Base-by-base conservation (phyloP, 371 early-diverging fungal genomes). In the Mucor indicus region DNA sequence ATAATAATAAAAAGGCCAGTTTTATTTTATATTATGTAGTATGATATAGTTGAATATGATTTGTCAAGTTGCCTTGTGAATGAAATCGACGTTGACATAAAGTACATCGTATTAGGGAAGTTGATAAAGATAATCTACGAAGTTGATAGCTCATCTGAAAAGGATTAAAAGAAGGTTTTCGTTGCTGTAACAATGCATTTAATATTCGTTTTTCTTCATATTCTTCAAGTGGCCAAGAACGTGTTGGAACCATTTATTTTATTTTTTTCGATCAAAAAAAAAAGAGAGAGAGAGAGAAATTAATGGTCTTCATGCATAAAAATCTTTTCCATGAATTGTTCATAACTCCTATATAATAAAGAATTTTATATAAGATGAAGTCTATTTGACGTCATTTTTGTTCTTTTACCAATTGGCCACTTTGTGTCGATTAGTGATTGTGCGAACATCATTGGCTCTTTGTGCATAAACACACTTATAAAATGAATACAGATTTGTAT, bases 361-460 rank as follows among this genome's bases (percentile, higher is more conserved):
- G 25, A 29, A 27, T 27, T 27, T 27, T 27, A 7, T 27, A 7
- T 27, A 27, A 33, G 20, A 7, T 21, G 23, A 22, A 30, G 31
- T 12, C 10, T 6, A 11, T 42, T 42, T 50, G 13, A 35, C 44
- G 22, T 35, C 39, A 35, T 17, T 19, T 30, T 19, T 22, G 13
- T 21, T 3, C 12, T 17, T 58, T 59, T 51, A 76, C 77, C 80
- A 81, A 36, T 68, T 79, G 5, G 69, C 55, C 10, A 72, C 65
- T 55, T 75, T 77, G 54, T 89, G 87, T 22, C 85, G 63, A 11
- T 78, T 59, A 1, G 77, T 65, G 22, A 87, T 84, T 0, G 76
- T 79, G 8, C 55, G 53, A 15, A 87, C 82, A 54, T 85, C 84
- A 22, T 63, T 75, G 2, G 72, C 60, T 40, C 87, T 58, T 38